A percentile compares a stretch with the other conserved stretches of the same genome.
These are phyloP conservation scores for Diaporthe capsici DNA, from an alignment of 2,329 filamentous ascomycete species.

Conservation along the genomic window DNA sequence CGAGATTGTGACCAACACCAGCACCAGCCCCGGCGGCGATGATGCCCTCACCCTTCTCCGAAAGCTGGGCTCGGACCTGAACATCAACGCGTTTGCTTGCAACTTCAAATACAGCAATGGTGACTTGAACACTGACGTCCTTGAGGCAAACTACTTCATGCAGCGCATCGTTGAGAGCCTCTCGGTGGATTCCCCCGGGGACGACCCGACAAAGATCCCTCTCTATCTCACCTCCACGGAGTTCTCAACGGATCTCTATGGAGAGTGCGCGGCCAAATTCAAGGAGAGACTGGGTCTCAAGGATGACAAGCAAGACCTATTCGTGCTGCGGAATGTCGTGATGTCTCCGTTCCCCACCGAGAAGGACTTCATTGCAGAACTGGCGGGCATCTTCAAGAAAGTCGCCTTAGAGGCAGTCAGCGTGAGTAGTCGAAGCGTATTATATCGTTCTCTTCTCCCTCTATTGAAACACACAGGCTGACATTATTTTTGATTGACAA, in stretches of 20 bases:
- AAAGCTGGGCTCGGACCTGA: slow-evolving; percentile 60
- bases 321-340: slow-evolving; percentile 62
- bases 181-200: slow-evolving; percentile 56
- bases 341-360: slow-evolving; percentile 62
- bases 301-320: slow-evolving; percentile 52
- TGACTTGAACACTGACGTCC: slow-evolving; percentile 57
- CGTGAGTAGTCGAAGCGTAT: neutral
- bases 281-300: slow-evolving; percentile 57
- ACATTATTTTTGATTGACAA: neutral
- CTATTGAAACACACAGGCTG: too few species aligned
- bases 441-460: rapidly evolving
- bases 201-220: slow-evolving; percentile 56
- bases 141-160: slow-evolving; percentile 65
- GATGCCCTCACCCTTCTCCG: slow-evolving; percentile 57
- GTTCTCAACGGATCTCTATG: slow-evolving; percentile 57
- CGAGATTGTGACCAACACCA: slow-evolving; percentile 52
- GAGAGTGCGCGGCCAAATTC: slow-evolving; percentile 56
- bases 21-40: slow-evolving; percentile 45
- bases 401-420: slow-evolving; percentile 49
- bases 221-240: slow-evolving; percentile 62
- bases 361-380: slow-evolving; percentile 54
- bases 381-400: slow-evolving; percentile 52
- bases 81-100: slow-evolving; percentile 61
- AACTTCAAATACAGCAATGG: slow-evolving; percentile 59
- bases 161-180: slow-evolving; percentile 57